A percentile compares a stretch with the other conserved stretches of the same genome.
Evolutionary conservation across 2,329 filamentous ascomycete species (phyloP).

Genomic region (Neofusicoccum sp.): DNA sequence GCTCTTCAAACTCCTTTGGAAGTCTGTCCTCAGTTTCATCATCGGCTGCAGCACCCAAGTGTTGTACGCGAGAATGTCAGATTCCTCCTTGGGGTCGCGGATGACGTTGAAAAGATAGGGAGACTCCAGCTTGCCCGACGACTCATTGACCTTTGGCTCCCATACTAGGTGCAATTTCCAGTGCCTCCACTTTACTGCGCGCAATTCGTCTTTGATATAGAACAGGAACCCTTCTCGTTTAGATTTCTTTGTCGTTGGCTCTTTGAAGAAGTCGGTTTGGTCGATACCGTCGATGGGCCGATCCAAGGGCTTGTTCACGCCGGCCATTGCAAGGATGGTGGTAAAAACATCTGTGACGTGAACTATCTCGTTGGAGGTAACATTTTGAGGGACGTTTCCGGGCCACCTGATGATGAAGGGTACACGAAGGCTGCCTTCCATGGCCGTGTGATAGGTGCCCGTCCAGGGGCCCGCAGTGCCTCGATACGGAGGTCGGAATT

Average conservation of each 20-base stretch:
- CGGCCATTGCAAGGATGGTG: conserved; percentile 8
- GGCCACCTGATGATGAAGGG: not conserved
- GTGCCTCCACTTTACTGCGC: conserved; percentile 17
- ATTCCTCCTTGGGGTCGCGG: conserved; percentile 18
- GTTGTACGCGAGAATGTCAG: conserved; percentile 17
- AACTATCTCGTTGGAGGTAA: not conserved
- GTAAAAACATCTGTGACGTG: conserved; percentile 1
- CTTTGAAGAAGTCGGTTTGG: conserved; percentile 5
- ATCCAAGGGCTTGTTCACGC: not conserved
- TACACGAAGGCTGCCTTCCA: not conserved
- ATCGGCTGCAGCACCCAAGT: conserved; percentile 18
- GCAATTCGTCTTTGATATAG: conserved; percentile 19
- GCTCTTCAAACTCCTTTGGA: conserved; percentile 13
- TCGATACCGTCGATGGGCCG: conserved; percentile 14
- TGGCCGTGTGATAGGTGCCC: not conserved
- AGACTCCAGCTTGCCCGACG: conserved; percentile 14
- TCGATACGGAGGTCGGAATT: not conserved
- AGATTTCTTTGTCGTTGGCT: not conserved
- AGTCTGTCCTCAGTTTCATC: conserved; percentile 10
- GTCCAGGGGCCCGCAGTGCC: not conserved
- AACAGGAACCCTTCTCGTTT: conserved; percentile 14
- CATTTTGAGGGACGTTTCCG: not conserved
- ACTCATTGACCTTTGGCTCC: conserved; percentile 19
- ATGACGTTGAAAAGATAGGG: conserved; percentile 18
- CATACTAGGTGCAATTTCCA: conserved; percentile 19